A percentile compares a stretch with the other conserved stretches of the same genome.
Evolutionary conservation across 352 stramenopile species (phyloP).

Genomic region (Plasmopara viticola): DNA sequence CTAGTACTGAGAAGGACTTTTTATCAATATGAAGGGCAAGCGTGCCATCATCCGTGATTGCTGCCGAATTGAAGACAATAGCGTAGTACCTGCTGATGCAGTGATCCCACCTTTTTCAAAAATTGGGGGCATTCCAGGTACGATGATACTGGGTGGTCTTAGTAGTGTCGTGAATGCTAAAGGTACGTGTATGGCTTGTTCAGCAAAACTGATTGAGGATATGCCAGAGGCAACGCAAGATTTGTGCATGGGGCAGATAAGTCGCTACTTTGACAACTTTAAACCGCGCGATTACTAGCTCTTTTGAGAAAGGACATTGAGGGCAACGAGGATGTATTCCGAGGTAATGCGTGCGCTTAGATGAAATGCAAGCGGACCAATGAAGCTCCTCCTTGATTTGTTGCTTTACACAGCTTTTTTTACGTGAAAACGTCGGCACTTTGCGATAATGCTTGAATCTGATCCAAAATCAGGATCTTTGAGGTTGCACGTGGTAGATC

Average conservation of each 20-base stretch:
- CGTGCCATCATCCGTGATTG: conserved; percentile 80
- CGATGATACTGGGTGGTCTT: neutral
- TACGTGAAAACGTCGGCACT: too few relatives aligned
- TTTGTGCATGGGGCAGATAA: conserved; percentile 61
- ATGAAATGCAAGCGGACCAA: too few relatives aligned
- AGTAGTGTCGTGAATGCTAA: neutral
- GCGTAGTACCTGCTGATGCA: conserved; percentile 62
- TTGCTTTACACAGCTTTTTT: too few relatives aligned
- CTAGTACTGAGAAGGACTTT: neutral
- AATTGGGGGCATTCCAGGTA: conserved; percentile 70
- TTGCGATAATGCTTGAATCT: too few relatives aligned
- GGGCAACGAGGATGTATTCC: neutral
- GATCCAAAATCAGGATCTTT: too few relatives aligned
- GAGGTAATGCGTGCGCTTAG: too few relatives aligned
- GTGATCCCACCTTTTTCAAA: conserved; percentile 75
- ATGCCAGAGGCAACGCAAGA: conserved; percentile 81
- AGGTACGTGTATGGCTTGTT: conserved; percentile 1
- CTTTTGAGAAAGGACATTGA: neutral
- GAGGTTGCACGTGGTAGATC: too few relatives aligned
- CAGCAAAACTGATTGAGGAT: conserved; percentile 65
- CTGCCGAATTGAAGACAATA: conserved; percentile 79
- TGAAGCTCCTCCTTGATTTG: too few relatives aligned
- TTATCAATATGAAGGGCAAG: conserved; percentile 41
- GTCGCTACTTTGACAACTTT: conserved; percentile 83
- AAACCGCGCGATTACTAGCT: conserved; percentile 32